Evolutionary conservation across 306 rosid genomes (phyloP).

Genomic region (Dalbergia cultrata): DNA sequence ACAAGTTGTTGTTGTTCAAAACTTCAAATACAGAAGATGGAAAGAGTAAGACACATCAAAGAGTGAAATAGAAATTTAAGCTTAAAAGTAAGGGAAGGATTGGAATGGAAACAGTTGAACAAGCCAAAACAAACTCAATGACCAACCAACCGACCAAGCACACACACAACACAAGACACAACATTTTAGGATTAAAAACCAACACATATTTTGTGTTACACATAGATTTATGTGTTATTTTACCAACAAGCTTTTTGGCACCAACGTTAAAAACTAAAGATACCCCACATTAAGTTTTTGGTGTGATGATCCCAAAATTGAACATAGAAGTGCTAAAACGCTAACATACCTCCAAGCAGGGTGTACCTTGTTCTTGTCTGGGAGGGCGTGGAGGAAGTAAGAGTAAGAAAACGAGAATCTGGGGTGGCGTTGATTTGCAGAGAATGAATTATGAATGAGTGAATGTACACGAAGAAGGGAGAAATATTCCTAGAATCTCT

Average conservation of each 20-base stretch:
- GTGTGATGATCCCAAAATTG: conserved; percentile 37
- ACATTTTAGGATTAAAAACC: not conserved
- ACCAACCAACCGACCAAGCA: not conserved
- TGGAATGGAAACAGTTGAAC: conserved; percentile 11
- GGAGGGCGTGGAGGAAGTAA: not conserved
- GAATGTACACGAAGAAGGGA: conserved; percentile 1
- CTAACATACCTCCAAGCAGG: not conserved
- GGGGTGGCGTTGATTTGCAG: conserved; percentile 48
- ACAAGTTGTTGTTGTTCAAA: not conserved
- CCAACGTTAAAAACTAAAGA: not conserved
- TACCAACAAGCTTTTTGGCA: not conserved
- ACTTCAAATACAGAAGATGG: not conserved
- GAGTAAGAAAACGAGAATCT: not conserved
- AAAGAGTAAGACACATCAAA: not conserved
- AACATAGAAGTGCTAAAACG: conserved; percentile 15
- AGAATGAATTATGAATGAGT: conserved; percentile 50
- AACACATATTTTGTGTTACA: not conserved
- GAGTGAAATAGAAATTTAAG: not conserved
- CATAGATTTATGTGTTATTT: not conserved
- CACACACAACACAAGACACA: not conserved
- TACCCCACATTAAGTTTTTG: conserved; percentile 11
- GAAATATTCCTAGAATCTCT: conserved; percentile 4
- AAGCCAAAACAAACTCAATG: not conserved
- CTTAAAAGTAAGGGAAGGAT: conserved; percentile 4
- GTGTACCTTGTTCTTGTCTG: conserved; percentile 19